Evolutionary conservation across 768 basidiomycete genomes (phyloP).

Genomic region (Calocera viscosa): DNA sequence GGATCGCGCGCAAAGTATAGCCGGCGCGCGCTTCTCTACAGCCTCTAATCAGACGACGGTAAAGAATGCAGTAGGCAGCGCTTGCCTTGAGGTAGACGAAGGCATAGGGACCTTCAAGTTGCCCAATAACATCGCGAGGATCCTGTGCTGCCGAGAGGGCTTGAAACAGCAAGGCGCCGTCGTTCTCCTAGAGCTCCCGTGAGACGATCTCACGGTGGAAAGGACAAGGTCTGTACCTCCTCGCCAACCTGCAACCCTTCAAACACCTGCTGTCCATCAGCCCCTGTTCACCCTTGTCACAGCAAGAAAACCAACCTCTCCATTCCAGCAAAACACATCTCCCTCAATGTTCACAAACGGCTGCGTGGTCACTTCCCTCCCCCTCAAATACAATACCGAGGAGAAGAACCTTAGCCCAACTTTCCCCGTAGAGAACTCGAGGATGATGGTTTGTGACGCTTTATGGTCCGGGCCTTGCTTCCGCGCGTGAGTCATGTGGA

Average conservation of each 20-base stretch:
- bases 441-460: not conserved
- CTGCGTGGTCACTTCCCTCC: slow-evolving; percentile 44
- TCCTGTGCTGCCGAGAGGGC: slow-evolving; percentile 21
- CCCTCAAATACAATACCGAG: slow-evolving; percentile 65
- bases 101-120: slow-evolving; percentile 79
- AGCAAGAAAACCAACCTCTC: slow-evolving; percentile 42
- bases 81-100: slow-evolving; percentile 64
- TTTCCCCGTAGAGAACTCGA: not conserved
- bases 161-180: slow-evolving; percentile 45
- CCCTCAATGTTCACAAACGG: slow-evolving; percentile 45
- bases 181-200: slow-evolving; percentile 41
- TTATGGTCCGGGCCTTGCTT: not conserved
- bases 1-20: slow-evolving; percentile 74
- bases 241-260: slow-evolving; percentile 20
- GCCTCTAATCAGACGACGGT: slow-evolving; percentile 3
- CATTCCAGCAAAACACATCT: slow-evolving; percentile 72
- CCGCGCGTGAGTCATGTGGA: not conserved
- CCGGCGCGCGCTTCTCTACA: slow-evolving; percentile 22
- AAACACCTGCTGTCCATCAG: slow-evolving; percentile 20
- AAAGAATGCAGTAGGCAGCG: not conserved
- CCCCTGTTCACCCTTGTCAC: not conserved
- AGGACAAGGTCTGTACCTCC: slow-evolving; percentile 20
- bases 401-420: slow-evolving; percentile 38
- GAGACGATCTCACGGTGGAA: slow-evolving; percentile 12
- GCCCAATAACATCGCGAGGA: slow-evolving; percentile 39